phyloP scores from a whole-genome alignment of 805 yeast species.

The Wickerhamomyces bisporus region DNA sequence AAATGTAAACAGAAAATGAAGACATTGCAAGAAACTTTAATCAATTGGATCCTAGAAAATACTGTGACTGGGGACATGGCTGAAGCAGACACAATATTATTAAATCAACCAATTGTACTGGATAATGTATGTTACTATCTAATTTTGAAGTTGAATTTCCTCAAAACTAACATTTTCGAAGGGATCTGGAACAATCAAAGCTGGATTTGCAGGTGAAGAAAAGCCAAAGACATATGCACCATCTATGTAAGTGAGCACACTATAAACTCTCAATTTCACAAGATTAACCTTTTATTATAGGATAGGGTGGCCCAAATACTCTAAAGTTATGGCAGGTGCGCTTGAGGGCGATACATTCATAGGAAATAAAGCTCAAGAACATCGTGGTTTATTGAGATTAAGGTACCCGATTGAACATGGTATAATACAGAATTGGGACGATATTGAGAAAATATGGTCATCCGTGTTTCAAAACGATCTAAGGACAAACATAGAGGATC shows the following conservation, averaged over 20 bases:
- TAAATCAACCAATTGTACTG: conserved; percentile 71
- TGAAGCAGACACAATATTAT: conserved; percentile 22
- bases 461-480: conserved; percentile 55
- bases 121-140: conserved; percentile 43
- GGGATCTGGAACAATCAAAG: conserved; percentile 81
- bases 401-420: conserved; percentile 79
- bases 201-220: conserved; percentile 93
- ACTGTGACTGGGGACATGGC: conserved; percentile 9
- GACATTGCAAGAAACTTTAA: not conserved
- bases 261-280: too few species aligned
- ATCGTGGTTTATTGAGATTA: conserved; percentile 71
- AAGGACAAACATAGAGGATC: conserved; percentile 63
- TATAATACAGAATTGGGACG: conserved; percentile 74
- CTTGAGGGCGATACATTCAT: conserved; percentile 62
- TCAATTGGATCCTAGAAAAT: not conserved
- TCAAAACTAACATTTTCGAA: conserved; percentile 10
- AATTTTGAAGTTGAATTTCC: not conserved
- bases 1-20: conserved; percentile 2
- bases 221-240: conserved; percentile 64
- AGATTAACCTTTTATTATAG: conserved; percentile 14
- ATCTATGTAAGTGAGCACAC: conserved; percentile 38
- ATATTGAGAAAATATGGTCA: conserved; percentile 80
- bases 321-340: conserved; percentile 74
- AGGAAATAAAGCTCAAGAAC: conserved; percentile 69
- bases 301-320: conserved; percentile 81